Evolutionary conservation across 2,329 filamentous ascomycete genomes (phyloP).

Genomic region (Coniochaeta sp.): DNA sequence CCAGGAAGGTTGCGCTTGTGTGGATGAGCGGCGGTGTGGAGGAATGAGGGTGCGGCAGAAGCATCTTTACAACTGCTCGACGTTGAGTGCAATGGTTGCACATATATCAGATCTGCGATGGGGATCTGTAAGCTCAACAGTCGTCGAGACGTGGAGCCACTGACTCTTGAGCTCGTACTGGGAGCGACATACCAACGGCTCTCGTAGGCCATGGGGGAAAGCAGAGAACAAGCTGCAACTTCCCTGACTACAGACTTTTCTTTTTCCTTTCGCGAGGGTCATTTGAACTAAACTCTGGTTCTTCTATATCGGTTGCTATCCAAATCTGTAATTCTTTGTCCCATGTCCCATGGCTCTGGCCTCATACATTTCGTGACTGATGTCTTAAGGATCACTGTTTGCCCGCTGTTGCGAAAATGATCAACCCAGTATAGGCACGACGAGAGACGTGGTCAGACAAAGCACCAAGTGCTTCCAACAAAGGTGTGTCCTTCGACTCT

Average conservation of each 20-base stretch:
- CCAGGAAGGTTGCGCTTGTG: not conserved
- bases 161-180: constrained; percentile 8
- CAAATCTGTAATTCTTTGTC: constrained; percentile 15
- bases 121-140: not conserved
- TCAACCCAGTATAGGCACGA: not conserved
- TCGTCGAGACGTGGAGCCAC: not conserved
- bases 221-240: constrained; percentile 5
- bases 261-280: constrained; percentile 14
- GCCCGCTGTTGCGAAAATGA: not conserved
- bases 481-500: not conserved
- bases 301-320: constrained; percentile 14
- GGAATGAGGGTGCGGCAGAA: not conserved
- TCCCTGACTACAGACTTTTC: constrained; percentile 11
- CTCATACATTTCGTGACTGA: not conserved
- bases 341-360: not conserved
- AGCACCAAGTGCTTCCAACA: not conserved
- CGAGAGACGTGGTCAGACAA: not conserved
- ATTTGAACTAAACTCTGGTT: constrained; percentile 16
- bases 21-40: not conserved
- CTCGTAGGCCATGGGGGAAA: constrained; percentile 6
- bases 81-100: not conserved
- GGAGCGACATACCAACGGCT: constrained; percentile 9
- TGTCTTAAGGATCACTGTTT: not conserved
- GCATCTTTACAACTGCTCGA: not conserved
- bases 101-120: not conserved